Conservation (phyloP, 352 stramenopile species). For the Globisporangium abappressorium region DNA sequence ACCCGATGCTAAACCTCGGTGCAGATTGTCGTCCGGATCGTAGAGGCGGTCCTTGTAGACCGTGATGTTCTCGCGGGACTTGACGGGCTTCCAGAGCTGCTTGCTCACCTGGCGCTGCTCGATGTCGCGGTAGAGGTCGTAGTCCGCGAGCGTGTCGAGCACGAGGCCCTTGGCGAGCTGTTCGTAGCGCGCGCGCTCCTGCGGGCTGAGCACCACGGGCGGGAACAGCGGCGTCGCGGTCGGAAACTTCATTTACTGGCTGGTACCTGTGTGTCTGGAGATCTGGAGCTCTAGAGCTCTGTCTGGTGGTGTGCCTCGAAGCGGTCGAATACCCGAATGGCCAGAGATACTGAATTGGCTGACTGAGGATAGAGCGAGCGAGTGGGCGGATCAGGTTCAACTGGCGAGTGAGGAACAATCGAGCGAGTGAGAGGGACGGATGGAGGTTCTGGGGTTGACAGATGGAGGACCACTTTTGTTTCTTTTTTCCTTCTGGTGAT, state of each 20-base stretch:
- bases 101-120: constrained; percentile 31
- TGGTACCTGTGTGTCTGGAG: no score
- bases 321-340: neutral
- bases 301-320: neutral
- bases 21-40: neutral
- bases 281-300: no score
- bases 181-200: constrained; percentile 25
- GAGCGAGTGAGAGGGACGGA: neutral
- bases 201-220: constrained; percentile 23
- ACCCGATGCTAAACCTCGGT: neutral
- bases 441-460: neutral
- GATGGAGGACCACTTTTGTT: neutral
- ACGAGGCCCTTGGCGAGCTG: constrained; percentile 26
- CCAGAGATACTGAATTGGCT: no score
- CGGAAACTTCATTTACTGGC: constrained; percentile 26
- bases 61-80: constrained; percentile 42
- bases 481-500: neutral
- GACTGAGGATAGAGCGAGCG: neutral
- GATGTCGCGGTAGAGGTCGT: constrained; percentile 22
- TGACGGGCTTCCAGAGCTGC: constrained; percentile 46
- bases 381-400: neutral
- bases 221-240: constrained; percentile 26
- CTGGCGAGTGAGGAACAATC: neutral
- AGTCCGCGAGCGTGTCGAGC: constrained; percentile 28
- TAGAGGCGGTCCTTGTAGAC: constrained; percentile 35